A percentile compares a stretch with the other conserved stretches of the same genome.
phyloP scores from a whole-genome alignment of 2,329 filamentous ascomycete genomes.

The Trichoderma afroharzianum region DNA sequence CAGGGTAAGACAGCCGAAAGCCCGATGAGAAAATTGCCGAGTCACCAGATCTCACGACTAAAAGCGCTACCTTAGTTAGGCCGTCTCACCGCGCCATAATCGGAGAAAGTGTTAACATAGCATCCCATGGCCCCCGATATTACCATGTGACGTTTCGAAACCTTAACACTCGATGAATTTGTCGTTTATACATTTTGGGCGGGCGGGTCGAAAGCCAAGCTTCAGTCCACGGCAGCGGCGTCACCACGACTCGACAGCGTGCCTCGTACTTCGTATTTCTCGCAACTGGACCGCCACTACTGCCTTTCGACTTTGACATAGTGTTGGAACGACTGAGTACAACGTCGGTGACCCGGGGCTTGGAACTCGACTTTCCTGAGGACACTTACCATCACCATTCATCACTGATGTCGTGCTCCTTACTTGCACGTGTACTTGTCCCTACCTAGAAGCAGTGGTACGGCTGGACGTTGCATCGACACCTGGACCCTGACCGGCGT shows the following conservation, averaged over 20 bases:
- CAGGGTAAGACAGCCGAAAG: neutral
- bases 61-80: neutral
- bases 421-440: neutral
- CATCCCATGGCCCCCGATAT: neutral
- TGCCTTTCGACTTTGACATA: neutral
- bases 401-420: neutral
- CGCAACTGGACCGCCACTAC: neutral
- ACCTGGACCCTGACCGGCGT: slow-evolving; percentile 6
- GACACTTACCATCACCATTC: neutral
- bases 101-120: neutral
- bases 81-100: neutral
- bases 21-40: slow-evolving; percentile 4
- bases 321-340: neutral
- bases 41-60: slow-evolving; percentile 1
- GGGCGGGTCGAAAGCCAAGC: neutral
- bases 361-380: neutral
- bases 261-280: neutral
- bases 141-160: slow-evolving; percentile 7
- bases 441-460: neutral
- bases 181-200: neutral
- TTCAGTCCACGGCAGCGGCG: neutral
- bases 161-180: neutral
- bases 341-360: neutral
- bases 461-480: neutral
- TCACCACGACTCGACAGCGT: neutral